Evolutionary conservation across 208 protist genomes (phyloP), one percentile per base, ranked within the genome.

Genomic region (Zelonia costaricensis): DNA sequence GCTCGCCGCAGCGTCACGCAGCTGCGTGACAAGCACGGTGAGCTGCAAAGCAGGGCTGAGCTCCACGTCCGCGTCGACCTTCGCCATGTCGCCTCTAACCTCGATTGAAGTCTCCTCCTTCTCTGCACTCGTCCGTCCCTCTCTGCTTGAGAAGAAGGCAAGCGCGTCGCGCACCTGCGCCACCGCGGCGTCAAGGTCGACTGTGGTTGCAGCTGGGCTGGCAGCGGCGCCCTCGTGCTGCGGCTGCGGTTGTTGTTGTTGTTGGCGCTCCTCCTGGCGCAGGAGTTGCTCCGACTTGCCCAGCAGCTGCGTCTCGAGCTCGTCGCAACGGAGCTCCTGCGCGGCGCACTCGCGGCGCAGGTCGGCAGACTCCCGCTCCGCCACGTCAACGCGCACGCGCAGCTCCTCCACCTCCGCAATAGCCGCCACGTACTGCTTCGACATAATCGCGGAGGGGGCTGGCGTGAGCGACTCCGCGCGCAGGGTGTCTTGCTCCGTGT

Each of bases 271-370:
- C 38, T 67, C 33, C 40, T 58, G 39, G 16, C 58, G 64, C 22
- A 65, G 9, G 23, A 85, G 62, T 53, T 81, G 71, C 48, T 89
- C 82, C 45, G 83, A 75, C 27, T 71, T 76, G 1, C 59, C 66
- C 47, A 91, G 33, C 30, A 87, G 69, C 36, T 52, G 68, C n/a
- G 74, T 84, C 55, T 91, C 78, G 27, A 83, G 44, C 1, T 77
- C 69, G 43, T 86, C 84, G 43, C 65, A 71, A 4, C 59, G 64
- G 15, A 84, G 38, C 38, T 62, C 63, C 45, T 72, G 56, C 0
- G 36, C 51, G n/a, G 16, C 43, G 22, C 80, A 61, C 44, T 64
- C 59, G 51, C 69, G 57, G 1, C 38, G 69, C 42, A 82, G 57
- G 18, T 40, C 51, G 30, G 61, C 51, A 5, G 66, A 38, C 31